Conservation (phyloP, 1,284 basidiomycete genomes). For the Pyrrhoderma noxium region DNA sequence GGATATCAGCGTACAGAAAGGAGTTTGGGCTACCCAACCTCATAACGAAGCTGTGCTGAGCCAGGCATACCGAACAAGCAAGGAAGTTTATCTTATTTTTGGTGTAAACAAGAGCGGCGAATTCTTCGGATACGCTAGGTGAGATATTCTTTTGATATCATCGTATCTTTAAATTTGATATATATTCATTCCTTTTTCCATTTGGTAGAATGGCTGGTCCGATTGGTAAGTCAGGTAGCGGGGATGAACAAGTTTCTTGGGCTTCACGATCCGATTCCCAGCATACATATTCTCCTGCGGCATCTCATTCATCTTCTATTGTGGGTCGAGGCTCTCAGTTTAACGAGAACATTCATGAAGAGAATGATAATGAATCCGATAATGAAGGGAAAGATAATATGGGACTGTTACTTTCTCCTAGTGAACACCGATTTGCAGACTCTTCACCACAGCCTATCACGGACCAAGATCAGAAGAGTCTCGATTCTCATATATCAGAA, state of each 20-base stretch:
- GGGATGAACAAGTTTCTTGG: slow-evolving; percentile 50
- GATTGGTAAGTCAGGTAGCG: slow-evolving; percentile 34
- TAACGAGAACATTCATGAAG: slow-evolving; percentile 22
- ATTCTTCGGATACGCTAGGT: slow-evolving; percentile 86
- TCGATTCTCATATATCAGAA: slow-evolving; percentile 1
- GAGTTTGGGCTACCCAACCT: slow-evolving; percentile 87
- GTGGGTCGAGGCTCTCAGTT: slow-evolving; percentile 20
- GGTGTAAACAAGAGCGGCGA: slow-evolving; percentile 88
- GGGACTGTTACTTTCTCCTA: slow-evolving; percentile 32
- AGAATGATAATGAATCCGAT: slow-evolving; percentile 11
- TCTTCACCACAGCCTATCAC: slow-evolving; percentile 35
- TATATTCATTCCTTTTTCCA: slow-evolving; percentile 4
- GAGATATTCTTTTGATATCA: slow-evolving; percentile 23
- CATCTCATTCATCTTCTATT: slow-evolving; percentile 25
- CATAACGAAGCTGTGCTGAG: slow-evolving; percentile 90
- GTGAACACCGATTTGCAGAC: slow-evolving; percentile 34
- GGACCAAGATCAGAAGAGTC: slow-evolving; percentile 13
- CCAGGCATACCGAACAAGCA: slow-evolving; percentile 84
- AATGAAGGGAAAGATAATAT: not conserved
- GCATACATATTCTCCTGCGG: slow-evolving; percentile 21
- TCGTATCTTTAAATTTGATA: slow-evolving; percentile 3
- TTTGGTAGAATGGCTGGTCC: slow-evolving; percentile 54
- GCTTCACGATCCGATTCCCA: slow-evolving; percentile 40
- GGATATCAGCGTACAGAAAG: slow-evolving; percentile 75
- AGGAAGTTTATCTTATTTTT: slow-evolving; percentile 84